Percentiles rank a stretch among this genome's conserved stretches.
Evolutionary conservation across 2,329 filamentous ascomycete species (phyloP).

Genomic region (Ophiocordyceps robertsii): DNA sequence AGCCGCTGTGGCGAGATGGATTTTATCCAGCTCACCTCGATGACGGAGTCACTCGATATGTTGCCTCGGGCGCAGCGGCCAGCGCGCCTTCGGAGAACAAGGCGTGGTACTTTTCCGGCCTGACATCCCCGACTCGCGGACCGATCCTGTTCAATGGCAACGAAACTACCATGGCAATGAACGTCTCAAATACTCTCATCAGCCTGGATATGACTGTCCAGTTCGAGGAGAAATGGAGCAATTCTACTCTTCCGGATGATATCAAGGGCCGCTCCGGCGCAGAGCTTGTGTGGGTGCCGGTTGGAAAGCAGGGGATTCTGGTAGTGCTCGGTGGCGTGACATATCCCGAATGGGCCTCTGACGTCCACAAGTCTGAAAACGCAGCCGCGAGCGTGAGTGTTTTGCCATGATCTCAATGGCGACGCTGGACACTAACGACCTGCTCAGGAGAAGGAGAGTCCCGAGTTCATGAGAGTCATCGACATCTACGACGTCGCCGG

Average conservation of each 20-base stretch:
- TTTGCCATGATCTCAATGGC: too few relatives aligned
- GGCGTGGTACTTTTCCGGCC: constrained; percentile 58
- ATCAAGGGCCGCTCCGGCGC: constrained; percentile 46
- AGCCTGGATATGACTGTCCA: constrained; percentile 44
- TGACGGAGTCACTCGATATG: constrained; percentile 39
- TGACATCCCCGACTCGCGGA: constrained; percentile 36
- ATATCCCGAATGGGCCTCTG: constrained; percentile 35
- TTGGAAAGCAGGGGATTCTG: constrained; percentile 61
- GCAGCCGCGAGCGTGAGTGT: constrained; percentile 19
- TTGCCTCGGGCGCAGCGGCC: constrained; percentile 50
- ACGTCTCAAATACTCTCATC: constrained; percentile 43
- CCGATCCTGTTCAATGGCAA: constrained; percentile 29
- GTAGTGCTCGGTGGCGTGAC: constrained; percentile 65
- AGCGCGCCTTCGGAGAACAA: constrained; percentile 57
- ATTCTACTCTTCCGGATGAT: constrained; percentile 33
- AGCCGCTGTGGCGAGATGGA: constrained; percentile 26
- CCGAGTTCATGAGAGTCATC: constrained; percentile 56
- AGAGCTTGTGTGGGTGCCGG: constrained; percentile 63
- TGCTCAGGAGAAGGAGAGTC: constrained; percentile 46
- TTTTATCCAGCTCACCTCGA: constrained; percentile 29
- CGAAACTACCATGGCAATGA: constrained; percentile 22
- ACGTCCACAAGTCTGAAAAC: constrained; percentile 13
- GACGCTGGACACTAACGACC: background rate
- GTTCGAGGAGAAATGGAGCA: constrained; percentile 38
- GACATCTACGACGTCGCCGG: constrained; percentile 65